phyloP scores from a whole-genome alignment of 2,329 filamentous ascomycete species.

The Podosphaera fusca region DNA sequence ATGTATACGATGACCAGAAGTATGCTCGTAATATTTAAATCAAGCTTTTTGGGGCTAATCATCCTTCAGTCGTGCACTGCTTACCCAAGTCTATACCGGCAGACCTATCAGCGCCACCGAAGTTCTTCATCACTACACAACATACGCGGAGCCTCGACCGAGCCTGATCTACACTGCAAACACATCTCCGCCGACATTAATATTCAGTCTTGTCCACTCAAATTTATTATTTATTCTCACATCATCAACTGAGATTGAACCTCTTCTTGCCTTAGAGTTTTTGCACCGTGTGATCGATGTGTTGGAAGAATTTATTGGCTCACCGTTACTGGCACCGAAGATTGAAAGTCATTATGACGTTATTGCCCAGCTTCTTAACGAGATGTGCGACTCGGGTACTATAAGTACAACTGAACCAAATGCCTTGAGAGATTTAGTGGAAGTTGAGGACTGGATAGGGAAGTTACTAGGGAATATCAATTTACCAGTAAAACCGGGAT shows the following conservation, averaged over 20 bases:
- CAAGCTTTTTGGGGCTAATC: conserved; percentile 8
- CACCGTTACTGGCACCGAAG: conserved; percentile 64
- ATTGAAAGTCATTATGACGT: conserved; percentile 84
- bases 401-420: conserved; percentile 83
- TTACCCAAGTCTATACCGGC: conserved; percentile 73
- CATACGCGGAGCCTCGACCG: conserved; percentile 58
- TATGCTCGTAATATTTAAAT: conserved; percentile 21
- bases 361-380: conserved; percentile 71
- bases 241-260: conserved; percentile 67
- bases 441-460: conserved; percentile 74
- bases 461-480: conserved; percentile 75
- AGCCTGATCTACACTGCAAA: conserved; percentile 69
- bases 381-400: conserved; percentile 91
- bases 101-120: conserved; percentile 54
- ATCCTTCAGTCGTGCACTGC: conserved; percentile 44
- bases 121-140: conserved; percentile 68
- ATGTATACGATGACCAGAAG: conserved; percentile 94
- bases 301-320: conserved; percentile 81
- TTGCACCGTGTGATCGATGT: conserved; percentile 81
- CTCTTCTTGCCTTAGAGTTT: conserved; percentile 78
- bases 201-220: conserved; percentile 73
- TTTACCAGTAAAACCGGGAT: conserved; percentile 35
- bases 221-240: conserved; percentile 72
- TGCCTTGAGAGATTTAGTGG: conserved; percentile 71
- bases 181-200: conserved; percentile 62